phyloP scores from a whole-genome alignment of 2,329 filamentous ascomycete genomes.

The Huntiella moniliformis region DNA sequence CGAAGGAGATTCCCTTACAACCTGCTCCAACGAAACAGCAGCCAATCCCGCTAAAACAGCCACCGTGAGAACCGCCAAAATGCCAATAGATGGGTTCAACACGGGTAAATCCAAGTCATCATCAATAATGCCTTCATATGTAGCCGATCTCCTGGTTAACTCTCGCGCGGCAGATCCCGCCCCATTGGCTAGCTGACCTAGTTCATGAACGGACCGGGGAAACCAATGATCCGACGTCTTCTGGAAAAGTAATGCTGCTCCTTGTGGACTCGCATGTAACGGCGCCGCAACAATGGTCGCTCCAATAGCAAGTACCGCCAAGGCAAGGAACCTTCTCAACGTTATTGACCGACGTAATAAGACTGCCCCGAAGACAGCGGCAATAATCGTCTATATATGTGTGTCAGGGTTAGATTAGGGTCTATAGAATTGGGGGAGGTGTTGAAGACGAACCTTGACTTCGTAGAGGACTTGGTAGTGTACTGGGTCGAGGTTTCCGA shows the following conservation, averaged over 20 bases:
- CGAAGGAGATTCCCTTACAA: slow-evolving; percentile 65
- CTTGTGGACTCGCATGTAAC: slow-evolving; percentile 32
- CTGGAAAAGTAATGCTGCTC: slow-evolving; percentile 37
- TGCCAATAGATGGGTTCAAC: slow-evolving; percentile 46
- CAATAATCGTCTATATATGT: slow-evolving; percentile 52
- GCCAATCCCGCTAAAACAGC: slow-evolving; percentile 69
- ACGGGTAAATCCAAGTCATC: slow-evolving; percentile 29
- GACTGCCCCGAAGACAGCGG: slow-evolving; percentile 67
- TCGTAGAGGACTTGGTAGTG: slow-evolving; percentile 91
- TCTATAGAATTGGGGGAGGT: not conserved
- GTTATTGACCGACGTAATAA: slow-evolving; percentile 56
- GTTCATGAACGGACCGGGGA: slow-evolving; percentile 59
- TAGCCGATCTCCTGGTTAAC: slow-evolving; percentile 55
- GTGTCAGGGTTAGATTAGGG: not conserved
- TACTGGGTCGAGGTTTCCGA: slow-evolving; percentile 78
- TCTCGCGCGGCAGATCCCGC: slow-evolving; percentile 30
- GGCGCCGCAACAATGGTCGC: slow-evolving; percentile 75
- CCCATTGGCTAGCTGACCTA: slow-evolving; percentile 38
- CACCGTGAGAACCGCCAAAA: slow-evolving; percentile 59
- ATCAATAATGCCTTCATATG: slow-evolving; percentile 72
- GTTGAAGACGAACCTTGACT: slow-evolving; percentile 43
- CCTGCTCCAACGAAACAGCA: slow-evolving; percentile 76
- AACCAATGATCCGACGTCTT: slow-evolving; percentile 51
- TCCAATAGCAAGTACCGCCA: slow-evolving; percentile 62
- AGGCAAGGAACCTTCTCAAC: slow-evolving; percentile 57